Evolutionary conservation across 2,329 filamentous ascomycete species (phyloP), one percentile per base, ranked within the genome.

Genomic region (Phoma herbarum): DNA sequence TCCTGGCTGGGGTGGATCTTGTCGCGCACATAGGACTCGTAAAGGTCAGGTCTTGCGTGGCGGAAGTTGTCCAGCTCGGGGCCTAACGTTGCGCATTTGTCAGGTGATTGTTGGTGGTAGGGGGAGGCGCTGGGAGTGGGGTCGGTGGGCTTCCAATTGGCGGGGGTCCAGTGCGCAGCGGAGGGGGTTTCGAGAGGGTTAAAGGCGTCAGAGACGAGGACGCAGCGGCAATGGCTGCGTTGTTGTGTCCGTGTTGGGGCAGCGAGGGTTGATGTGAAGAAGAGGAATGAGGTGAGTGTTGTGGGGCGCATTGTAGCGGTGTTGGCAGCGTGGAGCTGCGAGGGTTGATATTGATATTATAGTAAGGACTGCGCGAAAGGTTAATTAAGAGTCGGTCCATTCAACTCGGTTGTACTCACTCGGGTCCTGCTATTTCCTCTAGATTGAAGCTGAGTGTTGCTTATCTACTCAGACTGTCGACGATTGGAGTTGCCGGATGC

Each of bases 191-290:
- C 11, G 47, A 52, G 31, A 44, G 42, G 56, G 52, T 64, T 51
- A 37, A 56, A 52, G 46, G 67, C 47, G 46, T 65, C 53, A 20
- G 61, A 59, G 42, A 69, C 57, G 37, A 75, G 60, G 33, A 64
- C 61, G 60, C 73, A 75, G 49, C 67, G 70, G 63, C 73, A 75
- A 47, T 68, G 67, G 22, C 69, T 69, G 45, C 66, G 62, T 45
- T 71, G 65, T 12, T 63, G 61, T 22, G 73, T 71, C 18, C 49
- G 28, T 35, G 57, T 56, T 52, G 63, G 50, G 14, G 68, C 56
- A 33, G 59, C 61, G 47, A 66, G 45, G 33, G 61, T 39, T 45
- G 62, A 20, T 23, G 61, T 57, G 54, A 58, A 48, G 37, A 64
- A 26, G 9, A 65, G 39, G 16, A 67, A 29, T 33, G 62, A 29